Evolutionary conservation across 345 rosid species (phyloP), one percentile per base, ranked within the genome.

Genomic region (Citrus reticulata): DNA sequence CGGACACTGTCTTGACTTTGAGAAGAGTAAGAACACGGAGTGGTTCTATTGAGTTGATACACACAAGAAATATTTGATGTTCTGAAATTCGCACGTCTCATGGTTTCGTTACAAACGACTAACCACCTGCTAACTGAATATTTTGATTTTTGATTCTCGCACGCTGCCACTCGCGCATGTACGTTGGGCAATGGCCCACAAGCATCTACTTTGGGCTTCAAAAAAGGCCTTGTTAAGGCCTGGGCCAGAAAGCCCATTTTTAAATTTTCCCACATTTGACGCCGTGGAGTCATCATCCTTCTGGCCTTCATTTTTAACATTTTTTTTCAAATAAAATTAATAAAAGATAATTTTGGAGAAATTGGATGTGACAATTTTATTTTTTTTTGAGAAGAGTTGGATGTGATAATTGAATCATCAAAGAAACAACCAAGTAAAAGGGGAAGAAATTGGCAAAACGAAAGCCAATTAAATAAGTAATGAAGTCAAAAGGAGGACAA

Each of bases 1-100:
- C 54, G 54, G 29, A 13, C 27, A 46, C 79, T 80, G 35, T 75
- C 20, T 32, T 73, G 84, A 64, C 20, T 17, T 16, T 54, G 58
- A 54, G 94, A 74, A 46, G 88, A 88, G 78, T 78, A 75, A 0
- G 84, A 80, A 24, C 66, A 78, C 19, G 46, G 19, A 67, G 19
- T 57, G 68, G 65, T 13, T 73, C 79, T 84, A 17, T 54, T 17
- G 20, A 54, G 58, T 54, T 22, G 77, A 70, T 72, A 70, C 14
- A 66, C 4, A 74, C 30, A 49, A 34, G 13, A 54, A 20, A 46
- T 71, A 64, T 13, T 78, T 42, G 62, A 81, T 54, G 66, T 10
- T 57, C 59, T 81, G 30, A 42, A 46, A 57, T 62, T 76, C 24
- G 19, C 57, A 63, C 51, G 30, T 30, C 57, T 72, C 90, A 85